These are phyloP conservation scores for Hypoxylon sp. DNA, from an alignment of 2,329 filamentous ascomycete genomes.

Conservation along the genomic window DNA sequence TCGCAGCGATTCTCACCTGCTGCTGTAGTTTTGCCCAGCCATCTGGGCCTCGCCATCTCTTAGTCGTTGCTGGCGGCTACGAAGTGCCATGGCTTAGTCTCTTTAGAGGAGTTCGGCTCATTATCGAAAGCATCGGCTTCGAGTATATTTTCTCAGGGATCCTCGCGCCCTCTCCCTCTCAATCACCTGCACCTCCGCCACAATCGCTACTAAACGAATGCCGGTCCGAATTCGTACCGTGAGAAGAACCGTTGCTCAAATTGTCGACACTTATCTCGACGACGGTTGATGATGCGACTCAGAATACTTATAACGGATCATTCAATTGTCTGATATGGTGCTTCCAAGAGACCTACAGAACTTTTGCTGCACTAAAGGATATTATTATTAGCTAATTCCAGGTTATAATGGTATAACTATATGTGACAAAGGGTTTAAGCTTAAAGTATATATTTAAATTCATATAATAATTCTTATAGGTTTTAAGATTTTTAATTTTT, in stretches of 20 bases:
- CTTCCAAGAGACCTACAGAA: conserved; percentile 6
- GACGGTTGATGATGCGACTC: not conserved
- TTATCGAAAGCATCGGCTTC: conserved; percentile 28
- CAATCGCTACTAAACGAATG: not conserved
- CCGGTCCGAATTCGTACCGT: not conserved
- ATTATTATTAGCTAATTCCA: conserved; percentile 1
- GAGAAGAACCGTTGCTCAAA: not conserved
- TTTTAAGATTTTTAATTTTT: too few relatives aligned
- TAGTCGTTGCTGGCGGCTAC: conserved; percentile 22
- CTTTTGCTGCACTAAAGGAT: not conserved
- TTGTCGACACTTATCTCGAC: not conserved
- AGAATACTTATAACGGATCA: not conserved
- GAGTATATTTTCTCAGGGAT: conserved; percentile 3
- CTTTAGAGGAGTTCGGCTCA: conserved; percentile 31
- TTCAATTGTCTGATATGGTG: not conserved
- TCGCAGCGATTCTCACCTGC: conserved; percentile 38
- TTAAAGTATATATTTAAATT: too few relatives aligned
- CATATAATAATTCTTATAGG: too few relatives aligned
- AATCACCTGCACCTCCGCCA: too few relatives aligned
- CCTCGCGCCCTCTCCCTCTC: not conserved
- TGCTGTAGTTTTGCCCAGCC: conserved; percentile 30
- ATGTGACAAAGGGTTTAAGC: too few relatives aligned
- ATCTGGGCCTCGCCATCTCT: conserved; percentile 15
- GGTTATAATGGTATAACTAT: conserved; percentile 14
- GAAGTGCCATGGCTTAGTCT: conserved; percentile 28